phyloP scores from a whole-genome alignment of 2,329 filamentous ascomycete genomes.

The Chaetomiaceae sp. region DNA sequence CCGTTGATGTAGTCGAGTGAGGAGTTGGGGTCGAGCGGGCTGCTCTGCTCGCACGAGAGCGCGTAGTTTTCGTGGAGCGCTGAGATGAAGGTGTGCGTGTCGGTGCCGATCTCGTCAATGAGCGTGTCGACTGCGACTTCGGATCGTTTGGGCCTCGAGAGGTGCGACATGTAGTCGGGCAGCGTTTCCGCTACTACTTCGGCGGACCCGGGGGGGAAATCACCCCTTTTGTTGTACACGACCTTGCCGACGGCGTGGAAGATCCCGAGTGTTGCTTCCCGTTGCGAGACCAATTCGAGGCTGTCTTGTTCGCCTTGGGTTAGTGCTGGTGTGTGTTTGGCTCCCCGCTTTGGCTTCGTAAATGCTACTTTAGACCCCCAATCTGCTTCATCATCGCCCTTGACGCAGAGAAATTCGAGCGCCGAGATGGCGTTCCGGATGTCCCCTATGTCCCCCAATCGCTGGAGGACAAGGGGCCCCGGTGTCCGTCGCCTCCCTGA shows the following conservation, averaged over 20 bases:
- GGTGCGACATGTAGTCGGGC: constrained; percentile 54
- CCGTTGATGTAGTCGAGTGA: constrained; percentile 74
- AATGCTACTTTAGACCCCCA: constrained; percentile 73
- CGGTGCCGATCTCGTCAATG: constrained; percentile 91
- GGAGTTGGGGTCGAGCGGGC: constrained; percentile 47
- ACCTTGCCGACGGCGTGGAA: constrained; percentile 97
- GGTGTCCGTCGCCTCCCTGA: constrained; percentile 73
- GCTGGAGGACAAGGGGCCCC: constrained; percentile 72
- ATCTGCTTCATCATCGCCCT: constrained; percentile 67
- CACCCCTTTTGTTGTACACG: constrained; percentile 88
- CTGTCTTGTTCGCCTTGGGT: constrained; percentile 77
- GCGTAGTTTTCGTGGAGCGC: constrained; percentile 92
- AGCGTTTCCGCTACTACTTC: constrained; percentile 49
- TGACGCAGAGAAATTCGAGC: constrained; percentile 85
- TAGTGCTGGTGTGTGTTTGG: constrained; percentile 53
- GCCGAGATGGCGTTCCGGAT: constrained; percentile 89
- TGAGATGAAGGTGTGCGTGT: constrained; percentile 83
- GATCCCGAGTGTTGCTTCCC: constrained; percentile 85
- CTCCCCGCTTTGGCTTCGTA: constrained; percentile 60
- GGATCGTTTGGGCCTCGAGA: constrained; percentile 57
- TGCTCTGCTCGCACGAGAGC: constrained; percentile 67
- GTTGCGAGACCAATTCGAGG: constrained; percentile 74
- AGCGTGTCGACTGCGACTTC: constrained; percentile 68
- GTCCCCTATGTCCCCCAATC: constrained; percentile 81
- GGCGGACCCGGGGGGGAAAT: constrained; percentile 38